A percentile compares a stretch with the other conserved stretches of the same genome.
phyloP scores from a whole-genome alignment of 2,329 filamentous ascomycete genomes.

The Scortechinia acanthostroma region DNA sequence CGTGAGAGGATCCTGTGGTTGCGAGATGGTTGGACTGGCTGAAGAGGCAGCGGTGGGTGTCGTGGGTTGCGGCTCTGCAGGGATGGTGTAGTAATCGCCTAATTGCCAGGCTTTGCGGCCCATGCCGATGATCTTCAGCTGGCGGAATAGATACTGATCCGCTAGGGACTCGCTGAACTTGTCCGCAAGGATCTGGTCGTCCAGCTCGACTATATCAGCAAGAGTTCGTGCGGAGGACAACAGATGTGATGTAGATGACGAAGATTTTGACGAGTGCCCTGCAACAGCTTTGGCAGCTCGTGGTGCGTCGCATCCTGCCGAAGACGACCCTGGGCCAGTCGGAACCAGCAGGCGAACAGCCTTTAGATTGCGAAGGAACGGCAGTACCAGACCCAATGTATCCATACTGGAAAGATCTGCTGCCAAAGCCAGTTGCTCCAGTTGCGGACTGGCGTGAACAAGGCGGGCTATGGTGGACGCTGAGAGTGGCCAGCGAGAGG shows the following conservation, averaged over 20 bases:
- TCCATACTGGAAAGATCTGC: conserved; percentile 16
- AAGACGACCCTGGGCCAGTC: background rate
- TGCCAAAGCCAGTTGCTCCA: conserved; percentile 49
- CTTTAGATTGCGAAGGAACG: background rate
- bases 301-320: background rate
- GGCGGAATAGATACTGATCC: background rate
- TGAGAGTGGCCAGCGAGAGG: conserved; percentile 43
- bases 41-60: too few relatives aligned
- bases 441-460: conserved; percentile 42
- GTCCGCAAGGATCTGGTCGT: background rate
- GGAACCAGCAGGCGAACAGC: background rate
- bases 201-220: background rate
- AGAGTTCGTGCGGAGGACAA: background rate
- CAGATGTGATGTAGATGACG: too few relatives aligned
- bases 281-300: background rate
- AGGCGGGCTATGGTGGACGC: conserved; percentile 36
- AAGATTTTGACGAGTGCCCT: too few relatives aligned
- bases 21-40: too few relatives aligned
- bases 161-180: background rate
- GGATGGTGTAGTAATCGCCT: background rate
- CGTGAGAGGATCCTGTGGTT: background rate
- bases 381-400: background rate
- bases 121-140: background rate
- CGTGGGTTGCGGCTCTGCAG: too few relatives aligned
- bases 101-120: background rate